Percentiles rank a stretch among this genome's conserved stretches.
Evolutionary conservation across 768 basidiomycete genomes (phyloP).

Genomic region (Chalciporus sphaerocephalus): DNA sequence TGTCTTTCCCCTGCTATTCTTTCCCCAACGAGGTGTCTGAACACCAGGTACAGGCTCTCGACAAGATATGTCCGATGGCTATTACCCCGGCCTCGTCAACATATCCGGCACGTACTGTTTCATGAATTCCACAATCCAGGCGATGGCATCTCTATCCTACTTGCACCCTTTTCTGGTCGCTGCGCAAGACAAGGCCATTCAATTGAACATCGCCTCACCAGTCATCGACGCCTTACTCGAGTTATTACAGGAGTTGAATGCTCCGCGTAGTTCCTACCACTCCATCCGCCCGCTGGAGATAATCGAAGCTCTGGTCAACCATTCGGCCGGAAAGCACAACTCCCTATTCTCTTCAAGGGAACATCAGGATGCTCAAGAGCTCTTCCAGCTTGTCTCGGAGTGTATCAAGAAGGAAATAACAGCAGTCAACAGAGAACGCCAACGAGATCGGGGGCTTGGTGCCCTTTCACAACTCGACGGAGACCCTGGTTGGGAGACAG

Average conservation of each 20-base stretch:
- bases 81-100: constrained; percentile 91
- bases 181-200: constrained; percentile 73
- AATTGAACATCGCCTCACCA: constrained; percentile 77
- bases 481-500: constrained; percentile 35
- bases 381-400: constrained; percentile 92
- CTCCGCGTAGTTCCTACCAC: constrained; percentile 50
- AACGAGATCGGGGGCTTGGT: constrained; percentile 67
- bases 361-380: constrained; percentile 97
- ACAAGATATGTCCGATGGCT: constrained; percentile 33
- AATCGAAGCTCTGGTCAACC: constrained; percentile 61
- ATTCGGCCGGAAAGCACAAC: constrained; percentile 49
- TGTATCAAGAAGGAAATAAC: constrained; percentile 81
- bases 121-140: constrained; percentile 97
- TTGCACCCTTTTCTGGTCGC: constrained; percentile 76
- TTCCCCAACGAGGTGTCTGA: neutral
- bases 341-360: constrained; percentile 82
- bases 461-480: constrained; percentile 37
- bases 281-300: constrained; percentile 71
- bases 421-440: constrained; percentile 67
- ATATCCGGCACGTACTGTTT: constrained; percentile 96
- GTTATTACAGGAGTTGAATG: constrained; percentile 63
- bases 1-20: constrained; percentile 2
- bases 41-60: constrained; percentile 17
- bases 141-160: constrained; percentile 81
- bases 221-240: constrained; percentile 78